Evolutionary conservation across 306 rosid genomes (phyloP), one percentile per base, ranked within the genome.

Genomic region (Astragalus glycyphyllos): DNA sequence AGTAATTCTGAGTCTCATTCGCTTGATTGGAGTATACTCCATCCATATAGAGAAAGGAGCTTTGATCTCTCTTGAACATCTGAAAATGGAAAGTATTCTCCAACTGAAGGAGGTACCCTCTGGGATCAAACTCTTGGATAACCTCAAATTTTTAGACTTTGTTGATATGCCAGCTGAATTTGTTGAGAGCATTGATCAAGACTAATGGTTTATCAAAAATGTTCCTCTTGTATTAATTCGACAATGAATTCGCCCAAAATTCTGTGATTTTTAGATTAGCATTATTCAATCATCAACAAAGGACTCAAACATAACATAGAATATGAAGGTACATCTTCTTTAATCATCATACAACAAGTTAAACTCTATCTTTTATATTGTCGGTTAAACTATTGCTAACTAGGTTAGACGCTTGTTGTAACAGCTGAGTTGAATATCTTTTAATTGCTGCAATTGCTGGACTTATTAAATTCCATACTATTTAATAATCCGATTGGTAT

Each of bases 81-180:
- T 13, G n/a, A 57, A 0, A 6, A 31, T 57, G 17, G 11, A 32
- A 0, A 32, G 2, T 23, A 57, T 57, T 42, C 63, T 42, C 63
- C 23, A 31, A 7, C 3, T 57, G 23, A 57, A n/a, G 42, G 42
- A 31, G 23, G 63, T 57, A 32, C 63, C 63, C 42, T 31, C 17
- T 5, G 62, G 63, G 42, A 32, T 57, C 63, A n/a, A 3, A 15
- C 4, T 0, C 63, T n/a, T 57, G 20, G 23, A 12, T 3, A 57
- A 57, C 11, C 63, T 32, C 11, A 57, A 12, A 32, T 11, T 5
- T 0, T 31, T 32, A 23, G 6, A 58, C 44, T 31, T 58, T 34
- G 8, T 2, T 58, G 63, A 58, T 6, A 58, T 58, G 63, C 11
- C 44, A 4, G 63, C 16, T 57, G 63, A 57, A 29, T 31, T 57